These are phyloP conservation scores for Isabelozyma pseudorhagii DNA, from an alignment of 805 yeast species.

Conservation along the genomic window DNA sequence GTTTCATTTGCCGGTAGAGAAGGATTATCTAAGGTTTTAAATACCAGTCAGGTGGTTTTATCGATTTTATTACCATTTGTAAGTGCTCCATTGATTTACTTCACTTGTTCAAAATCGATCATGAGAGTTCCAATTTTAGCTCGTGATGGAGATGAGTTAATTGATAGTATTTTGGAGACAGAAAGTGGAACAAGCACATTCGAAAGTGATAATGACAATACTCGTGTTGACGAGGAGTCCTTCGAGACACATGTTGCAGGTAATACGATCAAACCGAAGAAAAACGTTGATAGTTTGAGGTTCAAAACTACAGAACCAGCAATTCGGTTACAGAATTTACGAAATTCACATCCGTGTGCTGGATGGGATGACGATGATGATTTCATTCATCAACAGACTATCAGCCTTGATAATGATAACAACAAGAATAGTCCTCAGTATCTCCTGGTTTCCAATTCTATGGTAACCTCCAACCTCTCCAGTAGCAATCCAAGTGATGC, in stretches of 20 bases:
- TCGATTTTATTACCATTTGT: constrained; percentile 81
- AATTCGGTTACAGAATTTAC: constrained; percentile 35
- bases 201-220: constrained; percentile 1
- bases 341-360: constrained; percentile 41
- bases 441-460: background rate
- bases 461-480: constrained; percentile 1
- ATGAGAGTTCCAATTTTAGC: constrained; percentile 54
- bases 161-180: constrained; percentile 14
- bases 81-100: constrained; percentile 81
- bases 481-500: constrained; percentile 6
- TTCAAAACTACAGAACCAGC: constrained; percentile 37
- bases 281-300: constrained; percentile 6
- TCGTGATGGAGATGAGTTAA: constrained; percentile 28
- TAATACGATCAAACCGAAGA: background rate
- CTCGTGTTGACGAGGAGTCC: background rate
- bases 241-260: background rate
- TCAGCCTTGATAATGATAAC: background rate
- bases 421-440: constrained; percentile 2
- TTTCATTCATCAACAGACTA: constrained; percentile 5
- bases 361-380: constrained; percentile 39
- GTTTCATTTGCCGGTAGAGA: constrained; percentile 73
- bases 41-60: constrained; percentile 79
- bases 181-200: background rate
- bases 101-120: constrained; percentile 65
- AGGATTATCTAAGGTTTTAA: constrained; percentile 72